Evolutionary conservation across 805 yeast species (phyloP).

Genomic region (Candida yuanshanica): DNA sequence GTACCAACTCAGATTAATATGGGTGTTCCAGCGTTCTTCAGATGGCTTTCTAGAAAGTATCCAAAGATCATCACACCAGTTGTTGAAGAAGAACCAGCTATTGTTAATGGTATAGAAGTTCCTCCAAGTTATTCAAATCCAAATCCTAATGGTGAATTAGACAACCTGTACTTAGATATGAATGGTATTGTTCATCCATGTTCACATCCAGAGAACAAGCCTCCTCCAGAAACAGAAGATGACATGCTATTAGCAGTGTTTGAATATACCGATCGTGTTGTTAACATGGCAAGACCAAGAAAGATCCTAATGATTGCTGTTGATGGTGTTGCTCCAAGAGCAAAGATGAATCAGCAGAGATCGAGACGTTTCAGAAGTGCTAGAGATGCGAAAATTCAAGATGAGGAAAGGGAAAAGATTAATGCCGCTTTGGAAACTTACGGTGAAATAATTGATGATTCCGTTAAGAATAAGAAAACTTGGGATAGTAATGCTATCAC

Average conservation of each 20-base stretch:
- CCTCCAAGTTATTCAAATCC: slow-evolving; percentile 68
- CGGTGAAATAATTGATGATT: slow-evolving; percentile 70
- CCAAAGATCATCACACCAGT: slow-evolving; percentile 94
- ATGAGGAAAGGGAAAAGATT: slow-evolving; percentile 59
- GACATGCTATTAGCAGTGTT: slow-evolving; percentile 95
- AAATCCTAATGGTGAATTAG: slow-evolving; percentile 94
- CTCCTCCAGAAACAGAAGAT: slow-evolving; percentile 94
- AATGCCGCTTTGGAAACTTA: slow-evolving; percentile 25
- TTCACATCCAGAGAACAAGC: slow-evolving; percentile 94
- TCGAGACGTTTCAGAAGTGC: slow-evolving; percentile 91
- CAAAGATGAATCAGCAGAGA: slow-evolving; percentile 96
- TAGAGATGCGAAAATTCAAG: slow-evolving; percentile 76
- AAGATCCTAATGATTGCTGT: slow-evolving; percentile 92
- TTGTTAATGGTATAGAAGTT: slow-evolving; percentile 53
- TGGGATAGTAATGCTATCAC: slow-evolving; percentile 98
- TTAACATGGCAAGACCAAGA: slow-evolving; percentile 92
- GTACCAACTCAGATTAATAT: no score
- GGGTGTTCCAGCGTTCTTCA: slow-evolving; percentile 98
- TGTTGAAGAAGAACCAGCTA: slow-evolving; percentile 59
- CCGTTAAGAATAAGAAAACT: slow-evolving; percentile 64
- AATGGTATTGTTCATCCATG: slow-evolving; percentile 99
- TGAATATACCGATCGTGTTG: slow-evolving; percentile 85
- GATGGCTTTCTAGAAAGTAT: slow-evolving; percentile 91
- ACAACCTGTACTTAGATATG: slow-evolving; percentile 93
- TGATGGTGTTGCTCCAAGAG: slow-evolving; percentile 98